Percentiles rank a stretch among this genome's conserved stretches.
Conservation (phyloP, 1,284 basidiomycete species). For the Testicularia cyperi region DNA sequence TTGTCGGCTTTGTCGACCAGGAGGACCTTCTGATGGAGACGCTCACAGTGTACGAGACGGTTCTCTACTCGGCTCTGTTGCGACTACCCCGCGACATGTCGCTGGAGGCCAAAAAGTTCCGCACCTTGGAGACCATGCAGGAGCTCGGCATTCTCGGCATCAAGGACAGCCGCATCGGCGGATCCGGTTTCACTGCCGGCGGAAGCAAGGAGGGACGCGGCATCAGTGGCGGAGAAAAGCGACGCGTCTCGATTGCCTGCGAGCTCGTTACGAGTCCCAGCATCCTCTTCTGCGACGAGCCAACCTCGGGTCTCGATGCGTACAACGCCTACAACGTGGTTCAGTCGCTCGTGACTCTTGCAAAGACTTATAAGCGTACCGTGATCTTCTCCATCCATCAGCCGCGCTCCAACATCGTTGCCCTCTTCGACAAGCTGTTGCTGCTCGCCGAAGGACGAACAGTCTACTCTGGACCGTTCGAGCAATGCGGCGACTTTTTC, state of each 20-base stretch:
- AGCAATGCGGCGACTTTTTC: constrained; percentile 78
- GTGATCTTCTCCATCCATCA: constrained; percentile 97
- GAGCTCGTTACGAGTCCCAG: constrained; percentile 94
- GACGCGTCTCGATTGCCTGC: constrained; percentile 78
- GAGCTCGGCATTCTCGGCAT: constrained; percentile 91
- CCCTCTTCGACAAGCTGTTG: constrained; percentile 87
- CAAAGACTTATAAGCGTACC: constrained; percentile 86
- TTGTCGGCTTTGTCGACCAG: constrained; percentile 94
- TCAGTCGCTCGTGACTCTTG: constrained; percentile 80
- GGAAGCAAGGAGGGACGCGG: constrained; percentile 81
- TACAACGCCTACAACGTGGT: constrained; percentile 95
- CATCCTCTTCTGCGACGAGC: constrained; percentile 93
- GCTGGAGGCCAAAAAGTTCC: constrained; percentile 84
- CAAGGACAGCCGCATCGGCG: constrained; percentile 86
- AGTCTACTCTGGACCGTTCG: constrained; percentile 77
- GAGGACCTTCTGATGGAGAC: constrained; percentile 96
- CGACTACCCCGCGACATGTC: constrained; percentile 92
- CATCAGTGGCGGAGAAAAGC: constrained; percentile 48
- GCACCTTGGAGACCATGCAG: constrained; percentile 92
- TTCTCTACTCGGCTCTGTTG: constrained; percentile 86
- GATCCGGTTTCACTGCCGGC: constrained; percentile 59
- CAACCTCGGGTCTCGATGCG: constrained; percentile 83
- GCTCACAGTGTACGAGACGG: constrained; percentile 94
- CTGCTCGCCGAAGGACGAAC: constrained; percentile 71
- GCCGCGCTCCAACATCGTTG: constrained; percentile 95